Evolutionary conservation across 2,329 filamentous ascomycete species (phyloP).

Genomic region (Pestalotiopsis fici): DNA sequence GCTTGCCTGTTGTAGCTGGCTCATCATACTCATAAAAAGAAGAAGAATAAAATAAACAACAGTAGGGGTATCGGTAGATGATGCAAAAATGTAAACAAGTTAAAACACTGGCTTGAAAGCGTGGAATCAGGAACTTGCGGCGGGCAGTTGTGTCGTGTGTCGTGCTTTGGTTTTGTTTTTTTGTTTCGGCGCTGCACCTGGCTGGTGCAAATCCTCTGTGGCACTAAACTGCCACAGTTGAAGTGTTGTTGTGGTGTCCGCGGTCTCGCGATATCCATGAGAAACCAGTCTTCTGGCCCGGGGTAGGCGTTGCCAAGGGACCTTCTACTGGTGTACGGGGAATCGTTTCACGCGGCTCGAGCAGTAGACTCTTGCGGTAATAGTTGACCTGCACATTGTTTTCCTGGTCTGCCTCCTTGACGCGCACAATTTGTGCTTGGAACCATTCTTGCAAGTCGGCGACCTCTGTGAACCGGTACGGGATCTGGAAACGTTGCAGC

Average conservation of each 20-base stretch:
- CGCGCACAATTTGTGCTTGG: constrained; percentile 74
- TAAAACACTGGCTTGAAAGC: not conserved
- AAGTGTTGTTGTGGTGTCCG: constrained; percentile 21
- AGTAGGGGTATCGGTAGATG: constrained; percentile 32
- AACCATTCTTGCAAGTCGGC: constrained; percentile 94
- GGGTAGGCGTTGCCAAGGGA: constrained; percentile 20
- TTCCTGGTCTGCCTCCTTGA: constrained; percentile 61
- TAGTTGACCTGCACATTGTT: constrained; percentile 59
- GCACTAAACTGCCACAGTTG: not conserved
- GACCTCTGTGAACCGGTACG: constrained; percentile 80
- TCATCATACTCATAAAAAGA: constrained; percentile 23
- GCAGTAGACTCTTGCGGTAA: constrained; percentile 80
- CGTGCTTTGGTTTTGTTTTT: not conserved
- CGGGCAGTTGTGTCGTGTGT: not conserved
- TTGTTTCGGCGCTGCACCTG: not conserved
- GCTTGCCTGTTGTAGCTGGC: constrained; percentile 18
- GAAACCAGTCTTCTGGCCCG: constrained; percentile 38
- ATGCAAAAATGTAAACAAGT: constrained; percentile 18
- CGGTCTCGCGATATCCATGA: constrained; percentile 54
- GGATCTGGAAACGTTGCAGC: constrained; percentile 93
- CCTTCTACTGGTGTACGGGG: constrained; percentile 33
- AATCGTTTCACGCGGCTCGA: constrained; percentile 71
- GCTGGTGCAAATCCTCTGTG: not conserved
- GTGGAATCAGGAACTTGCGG: not conserved
- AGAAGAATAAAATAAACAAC: constrained; percentile 23